A percentile compares a stretch with the other conserved stretches of the same genome.
phyloP scores from a whole-genome alignment of 306 rosid species.

The Prunus armeniaca region DNA sequence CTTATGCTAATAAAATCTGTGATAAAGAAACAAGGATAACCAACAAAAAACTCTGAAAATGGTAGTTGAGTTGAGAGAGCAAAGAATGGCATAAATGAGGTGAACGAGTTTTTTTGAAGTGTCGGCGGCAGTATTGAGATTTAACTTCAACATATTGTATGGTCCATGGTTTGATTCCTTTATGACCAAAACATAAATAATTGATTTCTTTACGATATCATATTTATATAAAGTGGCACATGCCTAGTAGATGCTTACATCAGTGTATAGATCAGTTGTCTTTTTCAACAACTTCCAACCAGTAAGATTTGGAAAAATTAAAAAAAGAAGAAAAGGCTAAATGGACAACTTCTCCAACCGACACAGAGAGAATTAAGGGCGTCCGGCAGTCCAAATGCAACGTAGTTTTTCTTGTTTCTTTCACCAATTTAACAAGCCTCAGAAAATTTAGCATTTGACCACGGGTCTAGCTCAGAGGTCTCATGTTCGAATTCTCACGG shows the following conservation, averaged over 20 bases:
- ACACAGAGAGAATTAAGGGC: not conserved
- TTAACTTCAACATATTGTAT: not conserved
- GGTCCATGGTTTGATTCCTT: not conserved
- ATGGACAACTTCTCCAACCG: not conserved
- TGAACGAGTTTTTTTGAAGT: not conserved
- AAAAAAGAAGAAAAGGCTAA: not conserved
- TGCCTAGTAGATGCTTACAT: not conserved
- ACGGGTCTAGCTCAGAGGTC: too few species aligned
- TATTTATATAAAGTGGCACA: not conserved
- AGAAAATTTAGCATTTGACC: not conserved
- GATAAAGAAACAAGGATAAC: not conserved
- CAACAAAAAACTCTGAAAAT: not conserved
- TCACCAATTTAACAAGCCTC: not conserved
- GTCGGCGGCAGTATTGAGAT: constrained; percentile 13
- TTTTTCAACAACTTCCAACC: not conserved
- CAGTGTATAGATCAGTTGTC: constrained; percentile 15
- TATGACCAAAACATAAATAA: not conserved
- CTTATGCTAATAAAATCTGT: not conserved
- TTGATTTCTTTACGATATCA: constrained; percentile 1
- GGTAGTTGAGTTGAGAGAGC: not conserved
- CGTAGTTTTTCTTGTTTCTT: not conserved
- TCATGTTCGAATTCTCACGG: too few species aligned
- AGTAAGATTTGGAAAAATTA: not conserved
- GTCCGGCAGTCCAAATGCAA: not conserved
- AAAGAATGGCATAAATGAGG: not conserved